These are phyloP conservation scores for Chaetomiaceae sp. DNA, from an alignment of 2,329 filamentous ascomycete genomes.

Conservation along the genomic window DNA sequence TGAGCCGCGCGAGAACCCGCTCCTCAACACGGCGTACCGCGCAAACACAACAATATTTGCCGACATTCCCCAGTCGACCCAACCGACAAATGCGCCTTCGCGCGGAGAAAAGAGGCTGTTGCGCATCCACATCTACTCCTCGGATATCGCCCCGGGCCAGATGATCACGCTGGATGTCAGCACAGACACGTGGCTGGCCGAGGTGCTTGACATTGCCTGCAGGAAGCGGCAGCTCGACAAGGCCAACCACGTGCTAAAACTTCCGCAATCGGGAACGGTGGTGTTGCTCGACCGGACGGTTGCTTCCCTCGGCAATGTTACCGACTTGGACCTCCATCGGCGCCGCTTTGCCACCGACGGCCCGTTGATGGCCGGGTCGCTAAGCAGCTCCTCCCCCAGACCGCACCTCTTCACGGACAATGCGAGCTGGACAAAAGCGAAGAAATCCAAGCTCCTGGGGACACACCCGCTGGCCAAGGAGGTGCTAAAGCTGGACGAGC, in stretches of 20 bases:
- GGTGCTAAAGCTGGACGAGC: conserved; percentile 55
- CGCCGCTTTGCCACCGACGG: conserved; percentile 73
- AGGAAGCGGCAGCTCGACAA: conserved; percentile 75
- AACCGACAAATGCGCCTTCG: conserved; percentile 31
- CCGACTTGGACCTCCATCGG: conserved; percentile 70
- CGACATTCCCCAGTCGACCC: conserved; percentile 48
- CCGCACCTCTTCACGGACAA: conserved; percentile 51
- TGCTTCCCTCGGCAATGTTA: conserved; percentile 69
- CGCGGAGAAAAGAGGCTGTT: conserved; percentile 67
- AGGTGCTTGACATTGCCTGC: conserved; percentile 75
- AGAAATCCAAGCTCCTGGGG: conserved; percentile 49
- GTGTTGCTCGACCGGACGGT: conserved; percentile 74
- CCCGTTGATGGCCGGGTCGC: conserved; percentile 63
- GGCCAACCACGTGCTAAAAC: conserved; percentile 71
- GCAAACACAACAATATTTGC: conserved; percentile 50
- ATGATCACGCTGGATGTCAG: conserved; percentile 71
- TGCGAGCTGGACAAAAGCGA: conserved; percentile 49
- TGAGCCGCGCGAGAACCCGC: conserved; percentile 51
- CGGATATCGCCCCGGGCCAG: conserved; percentile 67
- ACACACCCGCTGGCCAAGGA: conserved; percentile 65
- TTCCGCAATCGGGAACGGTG: conserved; percentile 68
- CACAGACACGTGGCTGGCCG: conserved; percentile 77
- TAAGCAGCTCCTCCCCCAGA: conserved; percentile 66
- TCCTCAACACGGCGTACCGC: conserved; percentile 58
- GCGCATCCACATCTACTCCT: conserved; percentile 65